These are phyloP conservation scores for Pterocarpus macrocarpus DNA, from an alignment of 306 rosid species.

Conservation along the genomic window DNA sequence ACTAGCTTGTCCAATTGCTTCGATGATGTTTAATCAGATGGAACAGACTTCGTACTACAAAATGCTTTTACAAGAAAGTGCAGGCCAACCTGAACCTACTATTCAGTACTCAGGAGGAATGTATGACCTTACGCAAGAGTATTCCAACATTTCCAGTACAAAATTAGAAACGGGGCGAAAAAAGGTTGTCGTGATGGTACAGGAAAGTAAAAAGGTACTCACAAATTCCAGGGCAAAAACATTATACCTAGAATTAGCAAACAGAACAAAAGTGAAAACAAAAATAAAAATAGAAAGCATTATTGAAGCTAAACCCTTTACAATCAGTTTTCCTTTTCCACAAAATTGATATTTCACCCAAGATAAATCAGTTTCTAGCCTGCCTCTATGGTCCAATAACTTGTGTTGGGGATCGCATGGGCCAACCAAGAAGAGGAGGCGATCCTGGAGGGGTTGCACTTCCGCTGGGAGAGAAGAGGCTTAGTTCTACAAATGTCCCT, in stretches of 20 bases:
- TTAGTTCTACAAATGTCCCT: constrained; percentile 85
- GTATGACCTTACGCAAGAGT: constrained; percentile 33
- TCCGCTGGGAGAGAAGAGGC: constrained; percentile 89
- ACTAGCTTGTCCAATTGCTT: background rate
- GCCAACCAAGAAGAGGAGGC: constrained; percentile 91
- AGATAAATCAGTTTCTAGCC: constrained; percentile 55
- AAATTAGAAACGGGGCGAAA: constrained; percentile 35
- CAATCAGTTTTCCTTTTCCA: constrained; percentile 81
- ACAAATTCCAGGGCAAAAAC: constrained; percentile 60
- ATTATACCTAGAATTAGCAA: constrained; percentile 69
- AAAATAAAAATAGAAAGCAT: constrained; percentile 49
- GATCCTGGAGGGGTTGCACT: constrained; percentile 80
- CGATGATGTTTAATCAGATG: constrained; percentile 11
- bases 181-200: constrained; percentile 46
- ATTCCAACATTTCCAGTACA: constrained; percentile 45
- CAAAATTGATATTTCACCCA: constrained; percentile 82
- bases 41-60: background rate
- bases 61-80: background rate
- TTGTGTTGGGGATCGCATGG: constrained; percentile 68
- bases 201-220: constrained; percentile 39
- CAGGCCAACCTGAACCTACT: background rate
- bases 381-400: constrained; percentile 56
- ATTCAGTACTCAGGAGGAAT: background rate
- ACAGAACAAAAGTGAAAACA: constrained; percentile 54
- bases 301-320: constrained; percentile 84